Base-by-base conservation (phyloP, 805 yeast genomes). In the Torulaspora franciscae region DNA sequence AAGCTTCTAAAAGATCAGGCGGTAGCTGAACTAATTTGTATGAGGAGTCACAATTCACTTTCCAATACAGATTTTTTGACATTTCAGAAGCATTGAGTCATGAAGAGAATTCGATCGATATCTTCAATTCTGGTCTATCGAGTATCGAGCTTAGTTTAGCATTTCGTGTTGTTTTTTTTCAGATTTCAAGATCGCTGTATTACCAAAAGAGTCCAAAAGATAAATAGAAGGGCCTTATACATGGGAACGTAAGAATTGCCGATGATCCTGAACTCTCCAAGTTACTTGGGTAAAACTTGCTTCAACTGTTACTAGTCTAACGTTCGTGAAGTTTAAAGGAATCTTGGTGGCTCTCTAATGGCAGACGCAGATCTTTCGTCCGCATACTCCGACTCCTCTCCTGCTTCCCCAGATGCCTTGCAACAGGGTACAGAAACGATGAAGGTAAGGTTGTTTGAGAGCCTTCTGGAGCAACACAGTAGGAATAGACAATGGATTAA, bases 1-100 rank as follows among this genome's bases (percentile, higher is more conserved):
- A 56, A 3, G 70, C 57, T 1, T 59, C 50, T 27, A 78, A 44
- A 1, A 81, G 49, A 2, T 74, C 81, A 6, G 78, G 75, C 0
- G 76, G 67, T 6, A 81, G 66, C 52, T 79, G 81, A 6, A 82
- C 56, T 6, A 82, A 60, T 51, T 74, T 75, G 48, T 74, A 76
- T 1, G 70, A 63, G 1, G 48, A 39, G 13, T 59, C 63, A n/a
- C 62, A 54, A 1, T 50, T 33, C 7, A 54, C 32, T 37, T 49
- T 47, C 11, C 59, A 49, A 35, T 57, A 53, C 15, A 62, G 35
- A 32, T 56, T 57, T 9, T 46, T 35, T 10, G 54, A 49, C 50
- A 49, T 46, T 35, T 33, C 11, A 25, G 17, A 10, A 11, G n/a
- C 11, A 10, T 25, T 13, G 35, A n/a, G n/a, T 17, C 3, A 19